Evolutionary conservation across 441 rosid species (phyloP).

Genomic region (Biscutella auriculata): DNA sequence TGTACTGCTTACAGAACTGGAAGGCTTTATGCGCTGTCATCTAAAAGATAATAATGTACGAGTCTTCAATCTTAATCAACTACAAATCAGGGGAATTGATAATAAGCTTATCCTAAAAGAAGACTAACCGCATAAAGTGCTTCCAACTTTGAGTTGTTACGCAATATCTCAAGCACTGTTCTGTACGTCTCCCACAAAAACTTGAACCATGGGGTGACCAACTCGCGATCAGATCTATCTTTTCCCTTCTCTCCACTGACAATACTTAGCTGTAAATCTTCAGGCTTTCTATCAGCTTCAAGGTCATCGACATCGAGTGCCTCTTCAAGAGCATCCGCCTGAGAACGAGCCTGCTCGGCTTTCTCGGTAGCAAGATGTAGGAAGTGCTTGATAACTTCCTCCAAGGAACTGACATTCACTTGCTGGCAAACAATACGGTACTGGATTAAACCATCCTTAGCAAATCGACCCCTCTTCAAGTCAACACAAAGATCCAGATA

Average conservation of each 20-base stretch:
- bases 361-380: slow-evolving; percentile 89
- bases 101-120: not conserved
- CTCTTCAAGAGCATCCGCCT: slow-evolving; percentile 87
- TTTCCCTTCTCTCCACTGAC: slow-evolving; percentile 99
- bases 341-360: slow-evolving; percentile 93
- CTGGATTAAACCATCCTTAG: slow-evolving; percentile 97
- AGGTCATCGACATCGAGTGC: slow-evolving; percentile 99
- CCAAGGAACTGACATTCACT: slow-evolving; percentile 90
- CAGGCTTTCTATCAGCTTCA: slow-evolving; percentile 94
- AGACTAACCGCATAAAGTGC: slow-evolving; percentile 85
- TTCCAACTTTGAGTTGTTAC: slow-evolving; percentile 96
- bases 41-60: slow-evolving; percentile 29
- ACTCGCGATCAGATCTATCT: slow-evolving; percentile 93
- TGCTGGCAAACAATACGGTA: slow-evolving; percentile 91
- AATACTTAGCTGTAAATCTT: slow-evolving; percentile 92
- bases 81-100: not conserved
- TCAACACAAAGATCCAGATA: slow-evolving; percentile 95
- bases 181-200: slow-evolving; percentile 99
- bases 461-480: slow-evolving; percentile 81
- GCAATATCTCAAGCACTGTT: slow-evolving; percentile 86
- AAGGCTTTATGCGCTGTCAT: slow-evolving; percentile 97
- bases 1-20: slow-evolving; percentile 96
- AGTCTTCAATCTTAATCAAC: slow-evolving; percentile 1
- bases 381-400: slow-evolving; percentile 97
- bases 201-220: slow-evolving; percentile 99